phyloP scores from a whole-genome alignment of 257 asterid species.

The Petrea volubilis region DNA sequence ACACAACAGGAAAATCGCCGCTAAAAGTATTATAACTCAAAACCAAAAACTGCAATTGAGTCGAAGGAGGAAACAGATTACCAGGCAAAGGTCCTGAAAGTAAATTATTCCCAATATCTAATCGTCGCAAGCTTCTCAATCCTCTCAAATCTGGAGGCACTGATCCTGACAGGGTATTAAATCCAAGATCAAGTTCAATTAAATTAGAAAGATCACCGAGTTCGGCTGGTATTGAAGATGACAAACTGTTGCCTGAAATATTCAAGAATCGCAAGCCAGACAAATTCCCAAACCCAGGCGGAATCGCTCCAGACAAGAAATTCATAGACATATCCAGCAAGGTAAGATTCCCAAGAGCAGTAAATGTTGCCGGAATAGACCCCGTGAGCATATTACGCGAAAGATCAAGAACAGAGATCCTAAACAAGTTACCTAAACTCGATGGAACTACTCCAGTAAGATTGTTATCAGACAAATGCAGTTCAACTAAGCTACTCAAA shows the following conservation, averaged over 20 bases:
- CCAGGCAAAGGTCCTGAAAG: slow-evolving; percentile 64
- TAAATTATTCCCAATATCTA: slow-evolving; percentile 49
- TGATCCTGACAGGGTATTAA: slow-evolving; percentile 60
- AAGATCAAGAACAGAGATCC: slow-evolving; percentile 69
- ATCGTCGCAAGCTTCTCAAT: slow-evolving; percentile 54
- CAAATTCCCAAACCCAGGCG: slow-evolving; percentile 60
- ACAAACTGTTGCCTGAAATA: slow-evolving; percentile 70
- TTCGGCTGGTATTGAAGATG: slow-evolving; percentile 76
- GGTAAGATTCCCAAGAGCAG: slow-evolving; percentile 55
- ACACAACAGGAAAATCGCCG: slow-evolving; percentile 50
- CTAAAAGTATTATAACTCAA: slow-evolving; percentile 53
- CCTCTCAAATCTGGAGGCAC: slow-evolving; percentile 56
- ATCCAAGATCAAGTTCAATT: slow-evolving; percentile 80
- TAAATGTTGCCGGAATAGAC: slow-evolving; percentile 40
- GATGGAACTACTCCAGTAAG: slow-evolving; percentile 67
- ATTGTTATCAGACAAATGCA: slow-evolving; percentile 61
- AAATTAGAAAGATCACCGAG: slow-evolving; percentile 69
- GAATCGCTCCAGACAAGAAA: slow-evolving; percentile 66
- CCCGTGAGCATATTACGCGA: slow-evolving; percentile 69
- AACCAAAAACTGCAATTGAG: slow-evolving; percentile 51
- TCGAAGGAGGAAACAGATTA: slow-evolving; percentile 48
- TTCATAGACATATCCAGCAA: slow-evolving; percentile 64
- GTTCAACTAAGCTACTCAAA: slow-evolving; percentile 62
- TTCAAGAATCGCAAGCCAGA: slow-evolving; percentile 56
- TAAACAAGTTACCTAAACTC: slow-evolving; percentile 59